These are phyloP conservation scores for Phytophthora multivora DNA, from an alignment of 352 stramenopile species.

Conservation along the genomic window DNA sequence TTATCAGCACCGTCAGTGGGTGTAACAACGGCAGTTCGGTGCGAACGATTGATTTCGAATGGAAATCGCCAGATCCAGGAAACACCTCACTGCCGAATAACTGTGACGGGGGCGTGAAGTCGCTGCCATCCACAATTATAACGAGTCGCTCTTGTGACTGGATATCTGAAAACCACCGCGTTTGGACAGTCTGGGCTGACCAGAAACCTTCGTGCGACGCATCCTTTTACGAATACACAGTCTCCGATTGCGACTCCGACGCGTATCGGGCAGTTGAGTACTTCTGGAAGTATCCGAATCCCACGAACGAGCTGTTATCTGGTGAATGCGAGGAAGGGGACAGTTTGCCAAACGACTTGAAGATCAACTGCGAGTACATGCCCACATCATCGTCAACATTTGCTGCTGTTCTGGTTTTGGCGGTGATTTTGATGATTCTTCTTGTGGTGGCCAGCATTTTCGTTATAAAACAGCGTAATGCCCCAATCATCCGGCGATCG, in stretches of 20 bases:
- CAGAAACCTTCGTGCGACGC: slow-evolving; percentile 41
- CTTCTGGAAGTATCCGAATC: slow-evolving; percentile 40
- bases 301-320: slow-evolving; percentile 16
- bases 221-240: slow-evolving; percentile 46
- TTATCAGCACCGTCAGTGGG: slow-evolving; percentile 28
- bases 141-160: slow-evolving; percentile 58
- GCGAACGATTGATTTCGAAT: slow-evolving; percentile 42
- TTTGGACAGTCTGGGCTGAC: slow-evolving; percentile 41
- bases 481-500: slow-evolving; percentile 48
- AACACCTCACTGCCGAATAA: slow-evolving; percentile 42
- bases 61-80: slow-evolving; percentile 41
- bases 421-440: slow-evolving; percentile 18
- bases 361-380: slow-evolving; percentile 46
- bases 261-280: slow-evolving; percentile 34
- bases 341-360: slow-evolving; percentile 17
- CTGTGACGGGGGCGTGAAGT: slow-evolving; percentile 46
- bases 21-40: slow-evolving; percentile 28
- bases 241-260: slow-evolving; percentile 33
- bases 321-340: slow-evolving; percentile 33
- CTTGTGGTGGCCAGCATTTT: slow-evolving; percentile 21
- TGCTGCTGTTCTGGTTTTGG: slow-evolving; percentile 2
- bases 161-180: slow-evolving; percentile 24
- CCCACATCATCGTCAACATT: slow-evolving; percentile 30
- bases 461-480: slow-evolving; percentile 37
- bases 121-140: slow-evolving; percentile 24